A percentile compares a stretch with the other conserved stretches of the same genome.
Conservation (phyloP, 2,329 filamentous ascomycete species). For the Chaetomium olivaceum region DNA sequence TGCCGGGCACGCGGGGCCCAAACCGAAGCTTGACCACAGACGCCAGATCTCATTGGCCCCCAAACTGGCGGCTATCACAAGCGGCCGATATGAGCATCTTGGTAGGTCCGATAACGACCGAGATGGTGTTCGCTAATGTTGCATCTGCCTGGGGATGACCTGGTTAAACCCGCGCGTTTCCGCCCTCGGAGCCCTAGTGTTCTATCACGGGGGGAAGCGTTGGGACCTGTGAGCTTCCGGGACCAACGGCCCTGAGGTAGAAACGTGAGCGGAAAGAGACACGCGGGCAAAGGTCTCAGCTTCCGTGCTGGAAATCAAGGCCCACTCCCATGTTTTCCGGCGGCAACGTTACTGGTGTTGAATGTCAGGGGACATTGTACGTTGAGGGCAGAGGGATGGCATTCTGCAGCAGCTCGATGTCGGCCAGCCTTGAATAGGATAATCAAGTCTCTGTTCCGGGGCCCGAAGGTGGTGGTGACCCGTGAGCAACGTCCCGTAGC, state of each 20-base stretch:
- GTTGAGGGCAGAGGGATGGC: background rate
- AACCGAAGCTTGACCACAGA: background rate
- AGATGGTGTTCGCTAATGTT: constrained; percentile 5
- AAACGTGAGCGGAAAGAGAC: background rate
- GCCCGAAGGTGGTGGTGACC: background rate
- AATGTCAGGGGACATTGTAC: background rate
- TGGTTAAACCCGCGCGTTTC: background rate
- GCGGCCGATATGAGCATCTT: background rate
- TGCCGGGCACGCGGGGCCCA: constrained; percentile 9
- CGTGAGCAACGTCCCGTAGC: background rate
- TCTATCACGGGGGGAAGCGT: background rate
- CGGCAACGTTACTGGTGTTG: constrained; percentile 18
- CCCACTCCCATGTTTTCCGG: background rate
- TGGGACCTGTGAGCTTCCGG: background rate
- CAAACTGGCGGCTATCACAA: background rate
- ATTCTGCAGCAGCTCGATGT: background rate
- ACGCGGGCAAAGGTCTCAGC: background rate
- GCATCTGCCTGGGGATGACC: background rate
- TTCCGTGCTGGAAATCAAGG: background rate
- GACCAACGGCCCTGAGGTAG: background rate
- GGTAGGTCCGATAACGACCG: constrained; percentile 4
- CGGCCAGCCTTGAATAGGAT: too few species aligned
- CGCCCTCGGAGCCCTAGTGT: background rate
- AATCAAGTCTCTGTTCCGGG: background rate
- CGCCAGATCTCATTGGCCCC: constrained; percentile 4